phyloP scores from a whole-genome alignment of 257 asterid genomes.

The Catharanthus roseus region DNA sequence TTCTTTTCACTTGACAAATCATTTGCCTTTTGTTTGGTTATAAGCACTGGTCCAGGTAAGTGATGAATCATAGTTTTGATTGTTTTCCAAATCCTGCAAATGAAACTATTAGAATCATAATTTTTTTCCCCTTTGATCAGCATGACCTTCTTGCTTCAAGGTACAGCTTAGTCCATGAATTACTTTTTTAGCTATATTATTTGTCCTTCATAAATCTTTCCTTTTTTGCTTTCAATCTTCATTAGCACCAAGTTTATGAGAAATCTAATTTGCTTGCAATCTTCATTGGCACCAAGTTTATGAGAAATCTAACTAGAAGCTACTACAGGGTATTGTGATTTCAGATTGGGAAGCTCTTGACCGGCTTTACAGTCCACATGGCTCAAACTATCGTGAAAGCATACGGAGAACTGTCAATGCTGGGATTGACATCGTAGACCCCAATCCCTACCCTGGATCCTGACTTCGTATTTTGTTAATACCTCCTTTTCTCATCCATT shows the following conservation, averaged over 20 bases:
- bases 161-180: neutral
- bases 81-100: neutral
- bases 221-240: neutral
- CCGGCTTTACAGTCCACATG: conserved; percentile 33
- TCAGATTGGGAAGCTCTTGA: conserved; percentile 59
- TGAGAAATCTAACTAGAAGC: neutral
- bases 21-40: neutral
- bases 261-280: neutral
- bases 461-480: neutral
- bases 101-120: neutral
- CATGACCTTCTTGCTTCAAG: neutral
- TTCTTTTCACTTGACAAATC: neutral
- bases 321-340: conserved; percentile 69
- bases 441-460: neutral
- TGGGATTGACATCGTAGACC: conserved; percentile 71
- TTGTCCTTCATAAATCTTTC: neutral
- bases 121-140: neutral
- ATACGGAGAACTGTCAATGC: conserved; percentile 30
- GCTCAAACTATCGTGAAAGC: conserved; percentile 35
- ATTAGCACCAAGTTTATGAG: too few relatives aligned
- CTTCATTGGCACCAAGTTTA: neutral
- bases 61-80: neutral
- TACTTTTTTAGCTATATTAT: neutral
- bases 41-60: neutral
- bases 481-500: conserved; percentile 6